These are phyloP conservation scores for Quercus phellos DNA, from an alignment of 331 rosid species.

Conservation along the genomic window DNA sequence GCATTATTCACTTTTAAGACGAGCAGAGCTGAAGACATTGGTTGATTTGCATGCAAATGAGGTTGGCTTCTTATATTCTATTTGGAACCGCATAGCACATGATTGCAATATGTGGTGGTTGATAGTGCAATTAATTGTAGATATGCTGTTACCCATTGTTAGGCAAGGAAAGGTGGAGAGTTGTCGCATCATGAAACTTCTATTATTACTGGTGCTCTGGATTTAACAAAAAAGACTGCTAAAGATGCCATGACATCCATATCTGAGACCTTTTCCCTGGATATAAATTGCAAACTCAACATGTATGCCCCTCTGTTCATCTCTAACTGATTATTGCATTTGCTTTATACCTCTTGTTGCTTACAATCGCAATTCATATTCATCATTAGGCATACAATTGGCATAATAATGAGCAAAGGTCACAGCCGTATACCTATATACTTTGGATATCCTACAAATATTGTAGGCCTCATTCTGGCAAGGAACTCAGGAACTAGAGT, in stretches of 20 bases:
- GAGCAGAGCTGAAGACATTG: constrained; percentile 59
- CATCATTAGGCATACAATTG: constrained; percentile 41
- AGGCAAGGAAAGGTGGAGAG: constrained; percentile 78
- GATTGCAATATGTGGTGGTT: neutral
- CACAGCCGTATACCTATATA: constrained; percentile 49
- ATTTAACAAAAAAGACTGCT: constrained; percentile 55
- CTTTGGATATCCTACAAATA: constrained; percentile 43
- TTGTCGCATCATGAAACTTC: constrained; percentile 53
- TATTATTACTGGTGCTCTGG: constrained; percentile 63
- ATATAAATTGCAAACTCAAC: constrained; percentile 54
- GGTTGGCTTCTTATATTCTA: constrained; percentile 26
- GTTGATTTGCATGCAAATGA: constrained; percentile 57
- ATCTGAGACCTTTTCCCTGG: constrained; percentile 45
- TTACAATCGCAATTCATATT: neutral
- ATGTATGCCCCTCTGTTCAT: constrained; percentile 32
- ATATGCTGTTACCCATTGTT: neutral
- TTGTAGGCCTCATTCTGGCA: constrained; percentile 53
- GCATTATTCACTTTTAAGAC: constrained; percentile 44
- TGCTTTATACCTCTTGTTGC: neutral
- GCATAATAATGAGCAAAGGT: constrained; percentile 50
- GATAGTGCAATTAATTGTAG: neutral
- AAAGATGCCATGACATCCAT: constrained; percentile 64
- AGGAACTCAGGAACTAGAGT: neutral
- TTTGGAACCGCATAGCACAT: neutral
- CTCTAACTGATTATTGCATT: neutral